Evolutionary conservation across 805 yeast genomes (phyloP), one percentile per base, ranked within the genome.

Genomic region (Yarrowia sp.): DNA sequence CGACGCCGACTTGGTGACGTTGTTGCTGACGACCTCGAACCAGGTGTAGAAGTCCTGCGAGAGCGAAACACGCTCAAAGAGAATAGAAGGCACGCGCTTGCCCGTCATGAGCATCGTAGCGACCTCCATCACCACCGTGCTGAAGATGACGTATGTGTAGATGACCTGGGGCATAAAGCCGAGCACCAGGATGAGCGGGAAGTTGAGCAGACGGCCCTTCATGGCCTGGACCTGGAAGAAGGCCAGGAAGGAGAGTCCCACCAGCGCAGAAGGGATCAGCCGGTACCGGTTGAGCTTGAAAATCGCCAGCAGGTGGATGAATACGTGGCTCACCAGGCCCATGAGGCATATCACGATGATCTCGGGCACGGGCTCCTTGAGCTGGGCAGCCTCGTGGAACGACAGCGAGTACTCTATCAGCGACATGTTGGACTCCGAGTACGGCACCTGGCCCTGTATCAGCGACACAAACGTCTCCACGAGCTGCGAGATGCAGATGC

Each of bases 391-490:
- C 67, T 88, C 94, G 68, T 87, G 92, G 69, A 86, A 86, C 12
- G 90, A 88, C 14, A 87, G 71, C 4, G 93, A 86, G 67, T 84
- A 86, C 70, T 88, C 94, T 72, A 88, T 87, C 33, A 88, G 73
- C 0, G 94, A 85, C 65, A 87, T 75, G 0, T 90, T 90, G 14
- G 85, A 80, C 62, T 86, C 92, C 19, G 82, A 79, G 62, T 79
- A 77, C 7, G 90, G 87, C 24, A 74, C 72, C 42, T 76, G 76
- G 9, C 88, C 88, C 62, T 80, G 78, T 8, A 84, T 77, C 25
- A 81, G 82, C 2, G 87, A 77, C 9, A 84, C 76, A 67, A 87
- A 84, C 0, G 90, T 83, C 71, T 88, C 93, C 14, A 84, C 71
- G 59, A 85, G 84, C 68, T 84, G 85, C 67, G 84, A 83, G 22